Conservation (phyloP, 345 rosid species). For the Euclidium syriacum region DNA sequence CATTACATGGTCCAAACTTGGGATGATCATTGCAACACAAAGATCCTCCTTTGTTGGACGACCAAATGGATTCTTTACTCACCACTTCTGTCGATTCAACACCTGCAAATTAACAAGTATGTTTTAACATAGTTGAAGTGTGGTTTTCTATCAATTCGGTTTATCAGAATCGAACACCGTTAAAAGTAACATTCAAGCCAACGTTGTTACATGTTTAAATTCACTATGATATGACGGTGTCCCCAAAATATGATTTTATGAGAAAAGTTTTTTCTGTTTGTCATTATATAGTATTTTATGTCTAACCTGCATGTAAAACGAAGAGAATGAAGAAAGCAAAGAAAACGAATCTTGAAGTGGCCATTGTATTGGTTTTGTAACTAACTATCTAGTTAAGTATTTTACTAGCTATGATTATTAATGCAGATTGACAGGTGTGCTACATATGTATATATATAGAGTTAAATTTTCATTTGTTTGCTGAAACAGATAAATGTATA, state of each 20-base stretch:
- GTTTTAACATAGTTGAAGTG: no score
- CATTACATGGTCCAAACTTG: not conserved
- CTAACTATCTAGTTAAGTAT: not conserved
- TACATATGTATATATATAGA: not conserved
- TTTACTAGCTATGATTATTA: not conserved
- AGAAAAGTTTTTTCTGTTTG: no score
- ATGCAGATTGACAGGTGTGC: not conserved
- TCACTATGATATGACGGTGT: no score
- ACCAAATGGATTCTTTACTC: not conserved
- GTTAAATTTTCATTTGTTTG: not conserved
- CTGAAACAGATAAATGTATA: not conserved
- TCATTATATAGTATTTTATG: no score
- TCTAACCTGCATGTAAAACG: constrained; percentile 16
- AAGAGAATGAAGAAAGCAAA: constrained; percentile 3
- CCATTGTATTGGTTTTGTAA: no score
- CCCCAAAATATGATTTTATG: no score
- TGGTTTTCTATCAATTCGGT: no score
- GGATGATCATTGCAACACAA: constrained; percentile 3
- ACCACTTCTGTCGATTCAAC: not conserved
- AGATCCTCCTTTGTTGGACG: not conserved
- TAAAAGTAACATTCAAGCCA: no score
- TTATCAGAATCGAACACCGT: no score
- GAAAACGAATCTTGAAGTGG: not conserved
- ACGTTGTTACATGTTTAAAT: no score
- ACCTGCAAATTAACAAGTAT: no score